Evolutionary conservation across 495 filamentous ascomycete species (phyloP), one percentile per base, ranked within the genome.

Genomic region (Durotheca rogersii): DNA sequence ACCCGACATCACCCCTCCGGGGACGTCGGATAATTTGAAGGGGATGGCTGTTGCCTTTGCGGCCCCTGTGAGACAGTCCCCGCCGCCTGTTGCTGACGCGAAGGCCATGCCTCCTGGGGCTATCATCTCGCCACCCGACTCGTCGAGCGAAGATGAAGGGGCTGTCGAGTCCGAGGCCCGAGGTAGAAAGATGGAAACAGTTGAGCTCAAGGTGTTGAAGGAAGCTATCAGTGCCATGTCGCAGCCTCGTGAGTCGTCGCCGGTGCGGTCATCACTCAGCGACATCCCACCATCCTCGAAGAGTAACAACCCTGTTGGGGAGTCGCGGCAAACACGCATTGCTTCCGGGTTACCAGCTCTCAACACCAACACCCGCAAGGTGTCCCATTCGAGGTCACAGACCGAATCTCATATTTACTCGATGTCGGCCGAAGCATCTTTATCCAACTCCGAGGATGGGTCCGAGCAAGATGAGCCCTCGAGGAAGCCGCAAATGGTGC

Each of bases 71-170:
- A 82, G 87, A 47, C 86, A 90, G 64, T 91, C 89, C 16, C 87
- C 88, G 11, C 85, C 88, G 19, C 88, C 89, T 9, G 64, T 86
- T 34, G 88, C 80, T 53, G 80, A 84, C 70, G 79, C 80, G 23
- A 67, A 72, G 16, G 50, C 72, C 31, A 89, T 95, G 66, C 88
- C 89, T 23, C 78, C 81, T 27, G 89, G 86, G 40, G 89, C 89
- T 29, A 76, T 94, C 37, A 84, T 91, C 17, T 94, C 91, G 2
- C 90, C 90, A 15, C 91, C 91, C 0, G 91, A 96, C 45, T 96
- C 92, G 7, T 71, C 75, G 5, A 89, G 88, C 65, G 93, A 98
- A 67, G 91, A 96, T 59, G 93, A 96, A 52, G 80, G 81, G 6
- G 51, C 61, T 27, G 71, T 58, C 44, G 76, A 69, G 60, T 62